Percentiles rank a stretch among this genome's conserved stretches.
Conservation (phyloP, 2,329 filamentous ascomycete genomes). For the Bipolaris gigantea region DNA sequence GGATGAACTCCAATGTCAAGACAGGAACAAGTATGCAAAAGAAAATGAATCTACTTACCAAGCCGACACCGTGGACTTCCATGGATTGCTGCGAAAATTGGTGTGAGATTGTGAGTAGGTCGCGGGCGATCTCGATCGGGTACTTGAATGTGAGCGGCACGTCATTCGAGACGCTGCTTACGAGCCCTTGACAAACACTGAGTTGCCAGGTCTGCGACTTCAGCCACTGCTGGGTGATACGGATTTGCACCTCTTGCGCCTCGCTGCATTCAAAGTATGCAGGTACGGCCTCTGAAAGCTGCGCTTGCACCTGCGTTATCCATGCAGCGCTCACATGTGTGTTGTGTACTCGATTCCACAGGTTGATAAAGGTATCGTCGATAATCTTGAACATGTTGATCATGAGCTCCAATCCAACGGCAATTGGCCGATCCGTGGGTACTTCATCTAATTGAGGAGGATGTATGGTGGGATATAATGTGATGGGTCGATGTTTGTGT, state of each 20-base stretch:
- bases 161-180: conserved; percentile 62
- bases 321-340: conserved; percentile 51
- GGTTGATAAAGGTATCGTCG: conserved; percentile 64
- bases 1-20: conserved; percentile 14
- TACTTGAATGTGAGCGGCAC: conserved; percentile 64
- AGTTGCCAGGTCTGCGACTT: conserved; percentile 73
- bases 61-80: conserved; percentile 72
- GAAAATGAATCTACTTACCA: conserved; percentile 57
- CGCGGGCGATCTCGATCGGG: conserved; percentile 63
- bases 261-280: conserved; percentile 61
- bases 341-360: conserved; percentile 63
- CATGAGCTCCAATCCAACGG: conserved; percentile 62
- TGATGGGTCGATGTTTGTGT: conserved; percentile 64
- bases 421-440: conserved; percentile 57
- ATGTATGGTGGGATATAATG: conserved; percentile 61
- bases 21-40: conserved; percentile 16
- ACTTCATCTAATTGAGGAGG: conserved; percentile 55
- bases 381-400: conserved; percentile 65
- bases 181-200: conserved; percentile 65
- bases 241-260: conserved; percentile 68
- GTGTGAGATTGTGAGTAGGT: conserved; percentile 64
- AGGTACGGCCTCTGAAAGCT: conserved; percentile 57
- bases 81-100: conserved; percentile 72
- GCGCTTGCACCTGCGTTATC: conserved; percentile 53
- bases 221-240: conserved; percentile 72